Base-by-base conservation (phyloP, 805 yeast genomes). In the Priceomyces carsonii region DNA sequence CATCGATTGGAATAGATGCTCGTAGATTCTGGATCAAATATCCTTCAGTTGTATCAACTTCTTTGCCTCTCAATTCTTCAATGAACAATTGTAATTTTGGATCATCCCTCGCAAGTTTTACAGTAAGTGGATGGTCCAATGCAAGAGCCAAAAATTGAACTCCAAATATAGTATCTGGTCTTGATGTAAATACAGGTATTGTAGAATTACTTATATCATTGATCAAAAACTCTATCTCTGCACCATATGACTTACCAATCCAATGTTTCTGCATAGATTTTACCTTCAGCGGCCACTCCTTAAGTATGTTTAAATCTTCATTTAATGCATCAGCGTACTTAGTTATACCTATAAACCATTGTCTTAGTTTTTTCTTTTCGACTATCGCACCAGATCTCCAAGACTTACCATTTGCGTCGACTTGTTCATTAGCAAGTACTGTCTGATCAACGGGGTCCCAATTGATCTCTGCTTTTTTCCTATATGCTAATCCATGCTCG, bases 391-490 rank as follows among this genome's bases (percentile, higher is more conserved):
- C 99, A 2, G 96, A 88, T 58, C 99, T 76, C 99, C 99, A 93
- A 0, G 97, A 88, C 36, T 80, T 70, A 1, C 99, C 99, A 29
- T 86, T 76, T 2, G 82, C 58, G 57, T 93, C 99, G 3, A 93
- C 97, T 59, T 93, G 99, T 61, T 93, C 99, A 55, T 69, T 93
- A 2, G 99, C 99, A 40, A 93, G 68, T 1, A 93, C 99, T 0
- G 99, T 93, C 45, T 83, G 77, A 51, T 93, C 99, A 0, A 93
- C 77, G 0, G 99, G 99, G 60, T 93, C 99, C 99, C 99, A 93
- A 54, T 93, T 93, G 40, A 93, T 93, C 48, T 82, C 89, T 0
- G 96, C 95, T 31, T 80, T 80, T 30, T 82, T 81, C 45, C 90
- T 73, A 52, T 93, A 91, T 0, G 97, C 98, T 32, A 87, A 62